Base-by-base conservation (phyloP, 495 filamentous ascomycete species). In the Elaphomyces granulatus region DNA sequence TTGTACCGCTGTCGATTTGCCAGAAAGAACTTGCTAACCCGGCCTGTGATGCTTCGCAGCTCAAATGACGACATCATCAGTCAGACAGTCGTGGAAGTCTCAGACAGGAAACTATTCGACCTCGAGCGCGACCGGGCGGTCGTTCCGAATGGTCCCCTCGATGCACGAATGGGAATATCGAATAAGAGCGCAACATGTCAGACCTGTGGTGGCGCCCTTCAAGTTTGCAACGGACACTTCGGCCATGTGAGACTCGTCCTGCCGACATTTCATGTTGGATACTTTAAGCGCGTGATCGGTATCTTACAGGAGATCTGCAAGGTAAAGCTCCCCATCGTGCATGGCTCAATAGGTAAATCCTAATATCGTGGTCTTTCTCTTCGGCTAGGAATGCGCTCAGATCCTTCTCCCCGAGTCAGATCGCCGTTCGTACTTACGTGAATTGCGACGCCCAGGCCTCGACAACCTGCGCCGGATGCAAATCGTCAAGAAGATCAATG, bases 231-330 rank as follows among this genome's bases (percentile, higher is more conserved):
- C 45, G 90, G 90, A 17, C 90, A 98, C 59, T 98, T 95, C 45
- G 90, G 90, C 31, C 81, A 94, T 60, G 77, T 96, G 43, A 73
- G 79, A 53, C 71, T 98, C 15, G 83, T 87, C 6, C 68, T 98
- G 8, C 90, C 90, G 3, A 81, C 81, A 19, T 94, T 95, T 49
- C 90, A 96, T 52, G 82, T 96, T 45, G 90, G 90, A 41, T 98
- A 94, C 51, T 78, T 96, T 50, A 87, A 83, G 51, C 80, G 87
- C 45, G 83, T 88, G 32, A 84, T 92, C 42, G 73, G 75, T 14
- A 86, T 93, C 33, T 67, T 96, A 23, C 84, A 94, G 52, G 79
- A 85, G 45, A 87, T 98, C 46, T 98, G 90, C 76, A 98, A 98
- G 55, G 66, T 65, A 55, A 19, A 1, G n/a, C n/a, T n/a, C n/a